Conservation (phyloP, 768 basidiomycete genomes). For the Lentinula raphanica region DNA sequence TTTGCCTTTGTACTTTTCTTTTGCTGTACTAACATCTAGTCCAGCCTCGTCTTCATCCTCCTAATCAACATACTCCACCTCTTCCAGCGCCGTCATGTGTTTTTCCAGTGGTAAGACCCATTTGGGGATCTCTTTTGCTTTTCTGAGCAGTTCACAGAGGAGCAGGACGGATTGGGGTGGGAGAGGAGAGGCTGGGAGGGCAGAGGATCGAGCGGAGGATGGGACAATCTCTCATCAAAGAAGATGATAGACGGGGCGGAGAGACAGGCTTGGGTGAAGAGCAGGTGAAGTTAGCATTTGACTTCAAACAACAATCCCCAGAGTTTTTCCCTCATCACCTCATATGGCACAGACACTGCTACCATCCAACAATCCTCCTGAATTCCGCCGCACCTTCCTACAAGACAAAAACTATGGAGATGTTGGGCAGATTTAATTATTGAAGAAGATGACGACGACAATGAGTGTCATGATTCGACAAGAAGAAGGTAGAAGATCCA, state of each 20-base stretch:
- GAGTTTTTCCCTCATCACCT: no score
- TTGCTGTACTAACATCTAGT: background rate
- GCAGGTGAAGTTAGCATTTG: constrained; percentile 86
- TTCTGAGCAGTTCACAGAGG: constrained; percentile 60
- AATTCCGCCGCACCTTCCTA: no score
- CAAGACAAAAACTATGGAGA: no score
- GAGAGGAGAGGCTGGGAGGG: constrained; percentile 79
- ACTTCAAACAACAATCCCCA: no score
- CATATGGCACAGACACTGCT: no score
- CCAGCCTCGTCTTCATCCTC: constrained; percentile 44
- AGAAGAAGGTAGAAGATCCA: no score
- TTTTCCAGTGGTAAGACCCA: constrained; percentile 78
- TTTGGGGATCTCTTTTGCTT: constrained; percentile 66
- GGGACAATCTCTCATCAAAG: constrained; percentile 98
- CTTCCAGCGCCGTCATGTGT: constrained; percentile 80
- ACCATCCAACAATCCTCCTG: no score
- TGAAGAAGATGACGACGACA: no score
- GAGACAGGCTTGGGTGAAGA: constrained; percentile 93
- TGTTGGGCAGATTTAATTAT: no score
- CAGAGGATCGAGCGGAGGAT: constrained; percentile 87
- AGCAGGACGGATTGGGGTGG: constrained; percentile 82
- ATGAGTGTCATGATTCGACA: no score
- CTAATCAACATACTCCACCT: constrained; percentile 88
- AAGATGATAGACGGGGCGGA: constrained; percentile 97
- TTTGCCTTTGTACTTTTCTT: constrained; percentile 37